phyloP scores from a whole-genome alignment of 257 asterid species.

The Galeopsis tetrahit region DNA sequence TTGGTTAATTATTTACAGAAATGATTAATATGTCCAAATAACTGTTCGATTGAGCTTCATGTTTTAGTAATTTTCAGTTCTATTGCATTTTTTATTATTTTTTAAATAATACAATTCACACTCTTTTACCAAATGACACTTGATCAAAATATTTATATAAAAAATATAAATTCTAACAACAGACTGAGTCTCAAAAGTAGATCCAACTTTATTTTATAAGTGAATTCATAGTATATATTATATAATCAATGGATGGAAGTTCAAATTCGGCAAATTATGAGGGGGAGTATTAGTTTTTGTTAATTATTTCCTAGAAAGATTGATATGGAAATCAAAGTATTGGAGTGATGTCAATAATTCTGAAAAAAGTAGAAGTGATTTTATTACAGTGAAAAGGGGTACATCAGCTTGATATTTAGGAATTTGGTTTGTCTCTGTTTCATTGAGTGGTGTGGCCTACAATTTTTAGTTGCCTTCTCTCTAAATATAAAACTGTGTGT shows the following conservation, averaged over 20 bases:
- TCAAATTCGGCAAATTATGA: too few relatives aligned
- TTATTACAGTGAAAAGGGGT: neutral
- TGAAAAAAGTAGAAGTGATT: neutral
- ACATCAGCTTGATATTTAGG: neutral
- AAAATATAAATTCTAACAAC: too few relatives aligned
- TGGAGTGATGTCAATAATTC: neutral
- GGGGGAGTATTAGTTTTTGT: neutral
- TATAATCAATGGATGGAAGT: too few relatives aligned
- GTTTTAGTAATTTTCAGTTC: too few relatives aligned
- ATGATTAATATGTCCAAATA: neutral
- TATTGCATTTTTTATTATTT: too few relatives aligned
- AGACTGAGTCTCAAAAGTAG: too few relatives aligned
- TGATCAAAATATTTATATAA: too few relatives aligned
- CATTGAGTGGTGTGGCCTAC: slow-evolving; percentile 45
- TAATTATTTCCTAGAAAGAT: neutral
- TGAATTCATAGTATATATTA: too few relatives aligned
- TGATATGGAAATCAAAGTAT: neutral
- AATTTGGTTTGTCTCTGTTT: slow-evolving; percentile 21
- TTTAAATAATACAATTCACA: too few relatives aligned
- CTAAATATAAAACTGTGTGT: slow-evolving; percentile 9
- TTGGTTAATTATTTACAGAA: neutral
- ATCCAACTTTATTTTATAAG: too few relatives aligned
- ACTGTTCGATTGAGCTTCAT: too few relatives aligned
- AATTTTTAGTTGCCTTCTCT: slow-evolving; percentile 23
- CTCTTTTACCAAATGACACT: too few relatives aligned